These are phyloP conservation scores for Avicennia marina DNA, from an alignment of 257 asterid genomes.

Conservation along the genomic window DNA sequence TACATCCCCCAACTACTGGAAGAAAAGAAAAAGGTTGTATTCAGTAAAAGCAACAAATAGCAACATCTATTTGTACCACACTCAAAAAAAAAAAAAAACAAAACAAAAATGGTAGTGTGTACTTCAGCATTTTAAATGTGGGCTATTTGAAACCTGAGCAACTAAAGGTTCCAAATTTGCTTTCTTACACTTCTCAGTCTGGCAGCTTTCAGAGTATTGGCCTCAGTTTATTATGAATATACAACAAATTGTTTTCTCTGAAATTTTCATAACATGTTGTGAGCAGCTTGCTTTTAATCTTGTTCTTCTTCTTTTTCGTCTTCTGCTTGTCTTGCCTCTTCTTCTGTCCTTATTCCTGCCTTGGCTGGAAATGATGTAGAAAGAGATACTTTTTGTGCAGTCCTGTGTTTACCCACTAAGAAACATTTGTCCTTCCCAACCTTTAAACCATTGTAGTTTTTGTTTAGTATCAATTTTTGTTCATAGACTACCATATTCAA, in stretches of 20 bases:
- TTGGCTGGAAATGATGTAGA: slow-evolving; percentile 1
- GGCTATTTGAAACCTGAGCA: no score
- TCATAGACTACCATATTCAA: no score
- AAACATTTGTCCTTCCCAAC: not conserved
- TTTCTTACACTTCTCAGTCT: no score
- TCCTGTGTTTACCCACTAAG: not conserved
- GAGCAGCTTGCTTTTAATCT: not conserved
- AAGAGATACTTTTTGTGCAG: not conserved
- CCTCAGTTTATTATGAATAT: no score
- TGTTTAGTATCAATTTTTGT: no score
- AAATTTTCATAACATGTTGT: not conserved
- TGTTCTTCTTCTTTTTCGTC: not conserved
- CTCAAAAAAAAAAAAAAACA: no score
- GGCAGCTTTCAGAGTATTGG: no score
- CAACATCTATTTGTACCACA: not conserved
- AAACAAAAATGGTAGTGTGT: no score
- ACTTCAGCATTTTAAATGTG: no score
- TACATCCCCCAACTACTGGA: not conserved
- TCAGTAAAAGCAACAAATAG: not conserved
- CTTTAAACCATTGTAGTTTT: not conserved
- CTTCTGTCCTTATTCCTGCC: slow-evolving; percentile 3
- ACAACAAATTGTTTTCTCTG: no score
- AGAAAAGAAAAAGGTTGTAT: not conserved
- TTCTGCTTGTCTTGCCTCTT: not conserved
- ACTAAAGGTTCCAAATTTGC: no score